Percentiles rank a stretch among this genome's conserved stretches.
These are phyloP conservation scores for Erysiphe pulchra DNA, from an alignment of 2,329 filamentous ascomycete genomes.

Conservation along the genomic window DNA sequence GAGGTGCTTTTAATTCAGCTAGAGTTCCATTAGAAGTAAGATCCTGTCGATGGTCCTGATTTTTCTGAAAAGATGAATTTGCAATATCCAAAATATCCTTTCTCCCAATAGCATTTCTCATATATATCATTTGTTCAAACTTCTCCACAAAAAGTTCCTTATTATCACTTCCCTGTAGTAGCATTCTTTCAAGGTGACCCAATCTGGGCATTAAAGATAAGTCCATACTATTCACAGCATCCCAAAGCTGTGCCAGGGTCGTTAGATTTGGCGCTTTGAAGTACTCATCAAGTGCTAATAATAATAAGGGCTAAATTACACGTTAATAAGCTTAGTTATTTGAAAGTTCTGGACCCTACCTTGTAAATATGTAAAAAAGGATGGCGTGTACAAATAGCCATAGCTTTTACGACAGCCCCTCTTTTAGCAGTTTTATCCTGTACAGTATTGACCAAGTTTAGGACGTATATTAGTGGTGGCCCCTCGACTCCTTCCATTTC, in stretches of 20 bases:
- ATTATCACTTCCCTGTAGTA: slow-evolving; percentile 73
- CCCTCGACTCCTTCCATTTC: slow-evolving; percentile 53
- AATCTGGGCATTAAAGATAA: slow-evolving; percentile 76
- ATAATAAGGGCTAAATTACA: slow-evolving; percentile 42
- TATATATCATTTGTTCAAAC: slow-evolving; percentile 81
- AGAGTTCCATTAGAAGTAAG: slow-evolving; percentile 32
- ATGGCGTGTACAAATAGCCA: slow-evolving; percentile 96
- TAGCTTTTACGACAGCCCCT: slow-evolving; percentile 87
- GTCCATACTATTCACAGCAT: slow-evolving; percentile 91
- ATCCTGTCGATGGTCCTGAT: slow-evolving; percentile 15
- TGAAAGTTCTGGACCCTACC: slow-evolving; percentile 20
- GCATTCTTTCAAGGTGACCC: slow-evolving; percentile 57
- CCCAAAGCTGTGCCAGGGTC: slow-evolving; percentile 68
- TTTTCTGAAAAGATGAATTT: slow-evolving; percentile 23
- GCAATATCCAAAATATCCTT: slow-evolving; percentile 17
- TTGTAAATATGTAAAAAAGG: slow-evolving; percentile 98
- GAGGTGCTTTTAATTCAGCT: slow-evolving; percentile 39
- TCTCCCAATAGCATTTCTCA: slow-evolving; percentile 43
- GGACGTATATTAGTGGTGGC: slow-evolving; percentile 80
- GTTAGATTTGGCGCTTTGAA: slow-evolving; percentile 78
- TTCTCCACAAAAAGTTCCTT: slow-evolving; percentile 96
- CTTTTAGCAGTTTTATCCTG: slow-evolving; percentile 81
- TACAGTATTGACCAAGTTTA: slow-evolving; percentile 95
- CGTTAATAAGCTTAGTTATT: slow-evolving; percentile 4
- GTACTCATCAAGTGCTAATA: slow-evolving; percentile 86